These are phyloP conservation scores for Fistulinella prunicolor DNA, from an alignment of 768 basidiomycete species.

Conservation along the genomic window DNA sequence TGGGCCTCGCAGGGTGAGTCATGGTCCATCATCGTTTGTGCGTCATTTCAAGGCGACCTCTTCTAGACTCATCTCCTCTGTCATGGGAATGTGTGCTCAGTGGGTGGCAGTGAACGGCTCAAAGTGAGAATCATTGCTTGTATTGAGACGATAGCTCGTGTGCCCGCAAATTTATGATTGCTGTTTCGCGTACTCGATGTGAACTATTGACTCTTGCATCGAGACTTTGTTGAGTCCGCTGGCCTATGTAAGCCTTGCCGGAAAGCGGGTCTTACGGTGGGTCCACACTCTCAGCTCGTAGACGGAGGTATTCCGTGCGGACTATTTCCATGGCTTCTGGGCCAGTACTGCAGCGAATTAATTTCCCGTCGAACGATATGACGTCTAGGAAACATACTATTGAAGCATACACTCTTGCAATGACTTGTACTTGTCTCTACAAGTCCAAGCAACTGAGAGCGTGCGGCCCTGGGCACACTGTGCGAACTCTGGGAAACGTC, in stretches of 20 bases:
- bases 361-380: neutral
- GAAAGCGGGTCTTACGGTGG: neutral
- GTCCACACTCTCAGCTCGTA: constrained; percentile 43
- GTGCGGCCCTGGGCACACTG: constrained; percentile 80
- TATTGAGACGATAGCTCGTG: neutral
- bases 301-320: constrained; percentile 67
- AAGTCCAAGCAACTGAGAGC: constrained; percentile 84
- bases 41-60: constrained; percentile 3
- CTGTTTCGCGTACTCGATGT: constrained; percentile 3
- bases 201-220: constrained; percentile 9
- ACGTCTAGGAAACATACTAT: constrained; percentile 51
- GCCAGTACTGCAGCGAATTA: constrained; percentile 49
- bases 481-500: constrained; percentile 62
- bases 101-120: constrained; percentile 53
- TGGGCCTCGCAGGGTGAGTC: constrained; percentile 83
- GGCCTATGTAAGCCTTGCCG: too few species aligned
- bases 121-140: constrained; percentile 30
- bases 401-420: constrained; percentile 79
- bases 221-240: too few species aligned
- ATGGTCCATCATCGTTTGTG: constrained; percentile 5
- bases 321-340: constrained; percentile 72
- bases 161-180: neutral
- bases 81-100: constrained; percentile 66
- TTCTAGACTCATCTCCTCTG: constrained; percentile 62
- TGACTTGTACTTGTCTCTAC: constrained; percentile 60